Conservation (phyloP, 1,284 basidiomycete species). For the Bondarzewia mesenterica region DNA sequence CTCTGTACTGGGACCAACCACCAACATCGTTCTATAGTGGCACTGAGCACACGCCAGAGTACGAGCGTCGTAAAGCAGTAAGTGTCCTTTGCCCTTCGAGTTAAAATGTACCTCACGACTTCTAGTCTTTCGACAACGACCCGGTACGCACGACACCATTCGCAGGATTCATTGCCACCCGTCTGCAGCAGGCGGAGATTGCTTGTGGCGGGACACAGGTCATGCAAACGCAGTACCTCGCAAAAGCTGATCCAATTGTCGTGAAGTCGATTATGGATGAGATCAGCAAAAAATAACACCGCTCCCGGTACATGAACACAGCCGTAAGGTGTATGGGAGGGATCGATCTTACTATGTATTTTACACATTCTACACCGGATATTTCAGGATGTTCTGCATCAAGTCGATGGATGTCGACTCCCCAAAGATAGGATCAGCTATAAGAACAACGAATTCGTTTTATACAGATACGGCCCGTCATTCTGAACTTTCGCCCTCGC, state of each 20-base stretch:
- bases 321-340: too few species aligned
- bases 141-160: constrained; percentile 58
- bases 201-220: constrained; percentile 42
- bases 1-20: constrained; percentile 64
- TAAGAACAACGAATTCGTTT: too few species aligned
- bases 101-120: neutral
- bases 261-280: constrained; percentile 60
- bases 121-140: constrained; percentile 61
- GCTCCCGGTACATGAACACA: too few species aligned
- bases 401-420: too few species aligned
- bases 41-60: constrained; percentile 60
- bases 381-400: too few species aligned
- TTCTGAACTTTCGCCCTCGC: constrained; percentile 12
- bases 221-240: constrained; percentile 53
- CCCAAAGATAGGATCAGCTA: too few species aligned
- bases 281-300: constrained; percentile 9
- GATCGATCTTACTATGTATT: too few species aligned
- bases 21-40: constrained; percentile 43
- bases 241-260: constrained; percentile 61
- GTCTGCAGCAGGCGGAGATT: constrained; percentile 53
- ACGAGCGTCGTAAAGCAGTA: constrained; percentile 61
- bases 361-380: too few species aligned
- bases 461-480: too few species aligned
- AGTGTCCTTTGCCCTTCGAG: constrained; percentile 12
- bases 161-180: constrained; percentile 45